Conservation (phyloP, 768 basidiomycete genomes). For the Amanita rimosa region DNA sequence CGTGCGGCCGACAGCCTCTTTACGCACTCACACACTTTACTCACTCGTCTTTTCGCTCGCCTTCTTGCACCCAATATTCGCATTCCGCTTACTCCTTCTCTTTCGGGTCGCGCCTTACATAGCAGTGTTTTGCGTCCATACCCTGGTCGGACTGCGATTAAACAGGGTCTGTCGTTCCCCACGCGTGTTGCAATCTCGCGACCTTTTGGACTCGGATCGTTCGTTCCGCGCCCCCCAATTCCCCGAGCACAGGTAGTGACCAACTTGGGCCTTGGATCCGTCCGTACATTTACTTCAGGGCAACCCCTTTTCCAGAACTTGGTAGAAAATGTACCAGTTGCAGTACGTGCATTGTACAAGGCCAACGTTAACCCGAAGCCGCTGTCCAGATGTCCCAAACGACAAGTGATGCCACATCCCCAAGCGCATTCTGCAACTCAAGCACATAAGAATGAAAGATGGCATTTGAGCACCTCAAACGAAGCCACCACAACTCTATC, state of each 20-base stretch:
- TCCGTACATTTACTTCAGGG: conserved; percentile 62
- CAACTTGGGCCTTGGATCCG: conserved; percentile 71
- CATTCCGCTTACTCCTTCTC: conserved; percentile 15
- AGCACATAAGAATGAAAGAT: not conserved
- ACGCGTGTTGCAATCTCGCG: conserved; percentile 39
- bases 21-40: conserved; percentile 39
- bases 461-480: not conserved
- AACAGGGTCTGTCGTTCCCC: conserved; percentile 47
- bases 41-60: conserved; percentile 44
- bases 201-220: conserved; percentile 30
- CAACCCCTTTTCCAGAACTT: conserved; percentile 74
- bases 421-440: not conserved
- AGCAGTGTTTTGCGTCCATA: conserved; percentile 20
- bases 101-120: conserved; percentile 16
- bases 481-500: not conserved
- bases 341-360: conserved; percentile 62
- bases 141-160: conserved; percentile 19
- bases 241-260: conserved; percentile 33
- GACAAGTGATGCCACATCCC: not conserved
- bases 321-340: conserved; percentile 71
- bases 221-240: conserved; percentile 45
- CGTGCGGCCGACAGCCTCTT: conserved; percentile 28
- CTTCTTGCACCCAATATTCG: conserved; percentile 45
- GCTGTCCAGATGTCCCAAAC: not conserved
- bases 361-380: conserved; percentile 53